Evolutionary conservation across 352 stramenopile species (phyloP), one percentile per base, ranked within the genome.

Genomic region (Blastocystis sp.): DNA sequence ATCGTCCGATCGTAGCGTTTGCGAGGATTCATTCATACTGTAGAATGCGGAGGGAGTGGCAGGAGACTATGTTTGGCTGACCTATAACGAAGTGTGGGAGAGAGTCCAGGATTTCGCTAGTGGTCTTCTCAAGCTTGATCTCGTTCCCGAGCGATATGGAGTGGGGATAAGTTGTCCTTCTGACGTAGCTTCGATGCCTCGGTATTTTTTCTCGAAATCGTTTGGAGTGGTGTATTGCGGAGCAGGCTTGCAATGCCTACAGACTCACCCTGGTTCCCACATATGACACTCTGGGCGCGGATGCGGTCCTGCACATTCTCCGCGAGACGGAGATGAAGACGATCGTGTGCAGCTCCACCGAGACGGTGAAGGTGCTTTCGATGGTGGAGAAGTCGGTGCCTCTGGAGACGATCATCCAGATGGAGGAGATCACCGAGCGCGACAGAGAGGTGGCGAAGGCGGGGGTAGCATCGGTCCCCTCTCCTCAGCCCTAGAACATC

Each of bases 121-220:
- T 55, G 84, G 69, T 75, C 84, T 89, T 37, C 8, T 70, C 5
- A 13, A 76, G 18, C 62, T 26, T 5, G 41, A 68, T 43, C n/a
- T 90, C 3, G 45, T 68, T 6, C 39, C 73, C 29, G 4, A 82
- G 26, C 5, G 15, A 20, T 20, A 41, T 13, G 37, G 41, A n/a
- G 73, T 82, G 1, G 29, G 8, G 1, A 66, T 53, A 9, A 2
- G 2, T 2, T n/a, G 3, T 4, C 3, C 11, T n/a, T 20, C 47
- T 45, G 45, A 37, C 61, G 23, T 70, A 70, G 75, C 41, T 94
- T 47, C 91, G 91, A 41, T 94, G 96, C 87, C 64, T 98, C 15
- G 95, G 92, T 37, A 93, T 98, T 70, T 98, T 98, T 92, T 97
- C 97, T 93, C 97, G 95, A 90, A 98, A 98, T 90, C 96, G 93